A percentile compares a stretch with the other conserved stretches of the same genome.
phyloP scores from a whole-genome alignment of 192 early-diverging fungal species.

The Nowakowskiella sp. region DNA sequence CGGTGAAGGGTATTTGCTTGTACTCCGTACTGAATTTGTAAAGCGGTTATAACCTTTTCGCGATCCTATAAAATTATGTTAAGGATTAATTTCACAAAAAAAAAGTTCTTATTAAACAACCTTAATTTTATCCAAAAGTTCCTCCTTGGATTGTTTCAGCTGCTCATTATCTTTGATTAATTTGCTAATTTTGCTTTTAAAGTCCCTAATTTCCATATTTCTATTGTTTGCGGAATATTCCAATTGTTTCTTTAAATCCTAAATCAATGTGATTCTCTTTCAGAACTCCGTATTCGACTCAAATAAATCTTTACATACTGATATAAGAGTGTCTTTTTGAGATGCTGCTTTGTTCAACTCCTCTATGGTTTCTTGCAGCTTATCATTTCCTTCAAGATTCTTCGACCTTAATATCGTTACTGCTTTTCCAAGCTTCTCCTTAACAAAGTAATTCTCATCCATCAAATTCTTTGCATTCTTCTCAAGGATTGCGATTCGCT shows the following conservation, averaged over 20 bases:
- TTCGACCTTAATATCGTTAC: neutral
- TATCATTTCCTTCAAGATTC: neutral
- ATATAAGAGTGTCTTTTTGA: neutral
- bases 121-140: neutral
- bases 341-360: neutral
- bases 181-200: neutral
- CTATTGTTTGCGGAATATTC: neutral
- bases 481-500: neutral
- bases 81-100: no score
- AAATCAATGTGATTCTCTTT: neutral
- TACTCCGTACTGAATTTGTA: no score
- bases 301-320: neutral
- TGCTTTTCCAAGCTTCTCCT: neutral
- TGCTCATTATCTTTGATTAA: neutral
- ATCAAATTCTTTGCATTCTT: neutral
- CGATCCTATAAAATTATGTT: no score
- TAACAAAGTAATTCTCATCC: neutral
- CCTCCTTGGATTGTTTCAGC: neutral
- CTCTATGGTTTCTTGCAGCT: neutral
- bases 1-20: no score
- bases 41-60: no score
- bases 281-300: neutral
- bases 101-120: no score
- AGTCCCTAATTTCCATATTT: neutral
- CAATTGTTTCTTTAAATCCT: neutral